These are phyloP conservation scores for Leonotis leonurus DNA, from an alignment of 257 asterid species.

Conservation along the genomic window DNA sequence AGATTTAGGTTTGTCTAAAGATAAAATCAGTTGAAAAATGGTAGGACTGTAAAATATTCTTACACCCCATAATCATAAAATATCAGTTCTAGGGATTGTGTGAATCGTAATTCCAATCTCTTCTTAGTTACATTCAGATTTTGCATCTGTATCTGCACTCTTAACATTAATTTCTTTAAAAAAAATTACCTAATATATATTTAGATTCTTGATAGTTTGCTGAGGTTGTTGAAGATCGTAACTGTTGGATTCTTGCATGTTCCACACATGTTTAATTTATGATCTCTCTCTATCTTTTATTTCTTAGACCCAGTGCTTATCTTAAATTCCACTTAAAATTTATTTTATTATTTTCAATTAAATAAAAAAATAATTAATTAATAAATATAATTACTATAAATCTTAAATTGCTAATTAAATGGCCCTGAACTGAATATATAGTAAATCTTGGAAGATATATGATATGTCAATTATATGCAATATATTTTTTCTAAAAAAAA, in stretches of 20 bases:
- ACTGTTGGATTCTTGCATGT: conserved; percentile 6
- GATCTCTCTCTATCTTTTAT: too few species aligned
- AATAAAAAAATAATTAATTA: too few species aligned
- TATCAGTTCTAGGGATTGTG: conserved; percentile 15
- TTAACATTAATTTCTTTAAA: not conserved
- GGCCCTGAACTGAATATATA: too few species aligned
- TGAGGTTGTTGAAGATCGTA: conserved; percentile 19
- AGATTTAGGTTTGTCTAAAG: conserved; percentile 42
- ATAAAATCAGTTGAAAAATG: conserved; percentile 7
- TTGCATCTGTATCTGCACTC: conserved; percentile 17
- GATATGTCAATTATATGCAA: too few species aligned
- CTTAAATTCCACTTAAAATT: too few species aligned
- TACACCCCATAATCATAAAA: conserved; percentile 35
- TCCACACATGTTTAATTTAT: conserved; percentile 2
- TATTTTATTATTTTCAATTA: too few species aligned
- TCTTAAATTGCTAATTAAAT: too few species aligned
- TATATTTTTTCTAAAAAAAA: too few species aligned
- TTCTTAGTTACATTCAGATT: conserved; percentile 7
- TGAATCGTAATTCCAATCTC: conserved; percentile 3
- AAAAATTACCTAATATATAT: not conserved
- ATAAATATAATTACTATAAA: too few species aligned
- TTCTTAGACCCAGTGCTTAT: too few species aligned
- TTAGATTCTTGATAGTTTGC: conserved; percentile 5
- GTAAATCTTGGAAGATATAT: too few species aligned
- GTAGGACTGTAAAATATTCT: conserved; percentile 28